Conservation (phyloP, 2,329 filamentous ascomycete species). For the Aaosphaeria pasadenensis region DNA sequence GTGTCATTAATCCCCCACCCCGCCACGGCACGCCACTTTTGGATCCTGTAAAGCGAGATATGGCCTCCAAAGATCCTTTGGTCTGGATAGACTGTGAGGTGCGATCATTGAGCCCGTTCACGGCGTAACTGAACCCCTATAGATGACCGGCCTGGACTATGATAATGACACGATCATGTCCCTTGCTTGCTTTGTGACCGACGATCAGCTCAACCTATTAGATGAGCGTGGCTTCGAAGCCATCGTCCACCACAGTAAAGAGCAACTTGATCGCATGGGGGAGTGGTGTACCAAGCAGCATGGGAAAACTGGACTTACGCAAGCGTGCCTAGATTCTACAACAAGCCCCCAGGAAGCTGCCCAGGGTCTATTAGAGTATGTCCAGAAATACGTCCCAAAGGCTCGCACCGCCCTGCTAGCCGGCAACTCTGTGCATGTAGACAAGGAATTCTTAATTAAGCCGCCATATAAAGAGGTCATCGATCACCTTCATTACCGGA, state of each 20-base stretch:
- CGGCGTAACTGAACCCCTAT: slow-evolving; percentile 10
- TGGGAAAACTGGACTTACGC: slow-evolving; percentile 74
- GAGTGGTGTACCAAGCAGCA: slow-evolving; percentile 87
- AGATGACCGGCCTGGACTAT: slow-evolving; percentile 90
- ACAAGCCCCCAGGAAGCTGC: slow-evolving; percentile 72
- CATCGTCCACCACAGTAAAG: slow-evolving; percentile 69
- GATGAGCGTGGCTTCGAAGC: slow-evolving; percentile 77
- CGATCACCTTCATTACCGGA: slow-evolving; percentile 80
- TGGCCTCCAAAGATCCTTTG: slow-evolving; percentile 60
- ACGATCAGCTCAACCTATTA: slow-evolving; percentile 70
- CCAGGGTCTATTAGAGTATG: slow-evolving; percentile 70
- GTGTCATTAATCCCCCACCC: neutral
- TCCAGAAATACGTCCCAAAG: slow-evolving; percentile 68
- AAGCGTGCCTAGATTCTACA: slow-evolving; percentile 69
- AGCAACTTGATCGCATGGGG: slow-evolving; percentile 74
- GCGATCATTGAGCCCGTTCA: slow-evolving; percentile 2
- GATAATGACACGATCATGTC: slow-evolving; percentile 83
- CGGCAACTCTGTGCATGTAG: slow-evolving; percentile 90
- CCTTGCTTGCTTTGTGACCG: slow-evolving; percentile 88
- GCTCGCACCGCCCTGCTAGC: slow-evolving; percentile 70
- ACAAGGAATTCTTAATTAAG: slow-evolving; percentile 74
- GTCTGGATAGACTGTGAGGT: slow-evolving; percentile 86
- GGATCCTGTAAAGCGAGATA: slow-evolving; percentile 11
- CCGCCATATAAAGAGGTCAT: slow-evolving; percentile 71
- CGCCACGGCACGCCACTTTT: slow-evolving; percentile 2